Evolutionary conservation across 2,329 filamentous ascomycete species (phyloP).

Genomic region (Dactylonectria macrodidyma): DNA sequence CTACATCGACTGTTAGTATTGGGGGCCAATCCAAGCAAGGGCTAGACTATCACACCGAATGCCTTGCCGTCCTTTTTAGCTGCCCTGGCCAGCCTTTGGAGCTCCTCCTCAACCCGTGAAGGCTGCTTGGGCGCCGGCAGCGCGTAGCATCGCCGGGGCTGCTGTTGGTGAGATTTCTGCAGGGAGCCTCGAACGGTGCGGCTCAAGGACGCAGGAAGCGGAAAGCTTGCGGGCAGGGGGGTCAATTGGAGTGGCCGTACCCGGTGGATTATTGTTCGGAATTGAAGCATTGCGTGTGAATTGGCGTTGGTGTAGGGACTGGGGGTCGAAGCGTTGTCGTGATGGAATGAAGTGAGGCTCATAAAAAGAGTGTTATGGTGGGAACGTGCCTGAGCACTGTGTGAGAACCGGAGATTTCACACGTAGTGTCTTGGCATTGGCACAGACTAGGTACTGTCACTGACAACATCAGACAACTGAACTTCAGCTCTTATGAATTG

Average conservation of each 20-base stretch:
- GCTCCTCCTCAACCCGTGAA: slow-evolving; percentile 43
- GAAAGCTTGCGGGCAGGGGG: slow-evolving; percentile 1
- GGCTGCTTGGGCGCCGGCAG: slow-evolving; percentile 34
- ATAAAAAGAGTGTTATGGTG: slow-evolving; percentile 1
- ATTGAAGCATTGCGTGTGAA: slow-evolving; percentile 38
- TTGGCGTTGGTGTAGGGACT: slow-evolving; percentile 9
- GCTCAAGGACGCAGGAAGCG: slow-evolving; percentile 20
- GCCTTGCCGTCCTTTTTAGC: slow-evolving; percentile 41
- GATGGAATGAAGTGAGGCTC: slow-evolving; percentile 27
- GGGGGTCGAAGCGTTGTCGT: slow-evolving; percentile 17
- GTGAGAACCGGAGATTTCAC: not conserved
- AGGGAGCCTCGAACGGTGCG: slow-evolving; percentile 39
- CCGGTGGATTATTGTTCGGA: slow-evolving; percentile 39
- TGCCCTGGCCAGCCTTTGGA: slow-evolving; percentile 47
- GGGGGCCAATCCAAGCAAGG: not conserved
- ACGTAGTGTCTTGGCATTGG: not conserved
- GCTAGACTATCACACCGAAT: slow-evolving; percentile 32
- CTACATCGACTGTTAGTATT: slow-evolving; percentile 47
- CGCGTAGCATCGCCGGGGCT: slow-evolving; percentile 46
- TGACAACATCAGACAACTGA: not conserved
- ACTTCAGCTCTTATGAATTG: not conserved
- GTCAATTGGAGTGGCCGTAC: slow-evolving; percentile 38
- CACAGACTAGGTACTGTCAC: not conserved
- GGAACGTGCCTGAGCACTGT: slow-evolving; percentile 4
- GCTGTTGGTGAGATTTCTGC: slow-evolving; percentile 45